Evolutionary conservation across 306 rosid genomes (phyloP).

Genomic region (Carpinus viminea): DNA sequence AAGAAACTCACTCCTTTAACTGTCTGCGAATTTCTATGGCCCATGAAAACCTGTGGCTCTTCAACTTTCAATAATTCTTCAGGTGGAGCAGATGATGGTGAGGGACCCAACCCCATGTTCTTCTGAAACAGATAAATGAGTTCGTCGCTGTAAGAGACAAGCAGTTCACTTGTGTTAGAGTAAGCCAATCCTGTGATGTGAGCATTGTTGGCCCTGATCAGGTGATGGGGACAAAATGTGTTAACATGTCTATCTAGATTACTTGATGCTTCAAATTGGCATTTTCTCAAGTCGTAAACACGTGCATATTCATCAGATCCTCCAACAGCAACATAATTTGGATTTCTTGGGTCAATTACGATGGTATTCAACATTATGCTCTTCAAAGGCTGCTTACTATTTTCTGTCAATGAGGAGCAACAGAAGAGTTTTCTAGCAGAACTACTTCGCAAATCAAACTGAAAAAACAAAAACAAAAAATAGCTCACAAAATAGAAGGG

Average conservation of each 20-base stretch:
- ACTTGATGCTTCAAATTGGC: slow-evolving; percentile 25
- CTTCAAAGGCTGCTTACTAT: slow-evolving; percentile 31
- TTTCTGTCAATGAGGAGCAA: slow-evolving; percentile 42
- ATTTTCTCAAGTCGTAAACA: too few relatives aligned
- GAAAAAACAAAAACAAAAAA: slow-evolving; percentile 41
- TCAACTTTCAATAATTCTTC: background rate
- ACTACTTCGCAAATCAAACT: slow-evolving; percentile 67
- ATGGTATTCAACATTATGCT: slow-evolving; percentile 48
- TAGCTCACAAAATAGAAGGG: slow-evolving; percentile 25
- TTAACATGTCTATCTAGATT: slow-evolving; percentile 43
- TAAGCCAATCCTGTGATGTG: slow-evolving; percentile 57
- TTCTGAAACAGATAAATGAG: slow-evolving; percentile 55
- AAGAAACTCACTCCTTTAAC: slow-evolving; percentile 60
- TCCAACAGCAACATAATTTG: too few relatives aligned
- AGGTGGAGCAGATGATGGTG: slow-evolving; percentile 33
- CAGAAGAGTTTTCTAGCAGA: slow-evolving; percentile 46
- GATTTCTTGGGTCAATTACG: slow-evolving; percentile 52
- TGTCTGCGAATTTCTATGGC: slow-evolving; percentile 58
- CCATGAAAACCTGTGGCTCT: slow-evolving; percentile 43
- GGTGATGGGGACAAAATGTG: slow-evolving; percentile 29
- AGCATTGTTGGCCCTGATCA: slow-evolving; percentile 28
- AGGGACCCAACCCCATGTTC: slow-evolving; percentile 40
- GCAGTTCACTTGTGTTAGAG: slow-evolving; percentile 50
- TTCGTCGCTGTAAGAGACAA: slow-evolving; percentile 55
- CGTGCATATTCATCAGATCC: too few relatives aligned